These are phyloP conservation scores for Phialophora expanda DNA, from an alignment of 2,329 filamentous ascomycete species.

Conservation along the genomic window DNA sequence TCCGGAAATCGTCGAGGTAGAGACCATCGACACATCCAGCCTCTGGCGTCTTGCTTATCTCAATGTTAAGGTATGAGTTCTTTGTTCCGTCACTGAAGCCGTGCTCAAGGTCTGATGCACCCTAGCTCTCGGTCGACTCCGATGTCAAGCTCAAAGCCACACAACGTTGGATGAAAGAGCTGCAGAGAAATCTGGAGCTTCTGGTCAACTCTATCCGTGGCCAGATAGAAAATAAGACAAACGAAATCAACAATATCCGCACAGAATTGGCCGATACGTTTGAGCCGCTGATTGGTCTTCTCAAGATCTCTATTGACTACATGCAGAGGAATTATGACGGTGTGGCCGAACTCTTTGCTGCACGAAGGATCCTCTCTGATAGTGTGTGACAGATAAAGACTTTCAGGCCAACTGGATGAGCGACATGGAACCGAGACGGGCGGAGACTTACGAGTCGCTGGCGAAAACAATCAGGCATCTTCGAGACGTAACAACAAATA, in stretches of 20 bases:
- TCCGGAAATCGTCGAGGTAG: conserved; percentile 13
- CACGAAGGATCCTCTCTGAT: background rate
- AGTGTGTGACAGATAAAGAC: background rate
- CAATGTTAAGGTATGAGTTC: conserved; percentile 14
- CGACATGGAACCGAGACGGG: conserved; percentile 10
- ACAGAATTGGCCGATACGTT: conserved; percentile 17
- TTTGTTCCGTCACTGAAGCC: background rate
- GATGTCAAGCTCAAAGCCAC: conserved; percentile 14
- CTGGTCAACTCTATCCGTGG: conserved; percentile 14
- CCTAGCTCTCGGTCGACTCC: conserved; percentile 11
- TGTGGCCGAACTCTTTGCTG: background rate
- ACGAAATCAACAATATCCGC: conserved; percentile 16
- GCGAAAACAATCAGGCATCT: conserved; percentile 20
- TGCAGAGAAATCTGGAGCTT: conserved; percentile 17
- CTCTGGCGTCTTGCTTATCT: conserved; percentile 20
- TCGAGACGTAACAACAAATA: conserved; percentile 17
- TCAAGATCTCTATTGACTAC: conserved; percentile 14
- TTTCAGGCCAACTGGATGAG: conserved; percentile 11
- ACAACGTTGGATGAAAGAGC: conserved; percentile 19
- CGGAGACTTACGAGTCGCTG: conserved; percentile 13
- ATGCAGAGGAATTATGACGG: conserved; percentile 18
- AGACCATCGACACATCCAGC: conserved; percentile 16
- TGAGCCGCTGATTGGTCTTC: conserved; percentile 15
- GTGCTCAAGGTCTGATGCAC: background rate
- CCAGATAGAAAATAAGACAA: conserved; percentile 8